Percentiles rank a stretch among this genome's conserved stretches.
Evolutionary conservation across 2,329 filamentous ascomycete species (phyloP).

Genomic region (Alternaria triticimaculans): DNA sequence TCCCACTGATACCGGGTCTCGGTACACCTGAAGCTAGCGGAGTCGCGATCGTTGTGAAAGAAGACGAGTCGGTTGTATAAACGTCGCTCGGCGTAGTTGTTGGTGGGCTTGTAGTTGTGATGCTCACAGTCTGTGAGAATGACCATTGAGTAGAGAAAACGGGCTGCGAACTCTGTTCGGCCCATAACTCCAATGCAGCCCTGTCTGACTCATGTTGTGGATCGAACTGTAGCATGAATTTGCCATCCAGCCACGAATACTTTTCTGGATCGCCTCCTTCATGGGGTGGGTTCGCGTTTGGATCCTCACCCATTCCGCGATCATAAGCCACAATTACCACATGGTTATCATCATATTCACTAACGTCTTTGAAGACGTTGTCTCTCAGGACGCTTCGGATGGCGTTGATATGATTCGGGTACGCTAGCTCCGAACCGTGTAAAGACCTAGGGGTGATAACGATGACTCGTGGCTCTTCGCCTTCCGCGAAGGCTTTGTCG

Average conservation of each 20-base stretch:
- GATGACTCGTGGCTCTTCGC: neutral
- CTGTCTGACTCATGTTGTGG: neutral
- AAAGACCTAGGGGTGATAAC: neutral
- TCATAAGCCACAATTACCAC: neutral
- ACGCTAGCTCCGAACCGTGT: neutral
- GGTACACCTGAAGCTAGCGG: neutral
- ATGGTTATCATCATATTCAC: neutral
- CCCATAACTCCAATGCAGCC: neutral
- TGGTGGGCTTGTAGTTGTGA: neutral
- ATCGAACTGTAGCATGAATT: neutral
- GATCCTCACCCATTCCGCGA: neutral
- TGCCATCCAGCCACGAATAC: neutral
- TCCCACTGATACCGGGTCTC: neutral
- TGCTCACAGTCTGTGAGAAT: neutral
- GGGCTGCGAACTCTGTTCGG: neutral
- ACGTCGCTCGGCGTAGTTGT: neutral
- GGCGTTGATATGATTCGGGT: neutral
- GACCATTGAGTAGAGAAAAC: neutral
- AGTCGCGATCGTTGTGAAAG: neutral
- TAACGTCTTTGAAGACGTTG: neutral
- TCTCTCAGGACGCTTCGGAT: neutral
- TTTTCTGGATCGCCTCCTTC: neutral
- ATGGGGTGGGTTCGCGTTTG: neutral
- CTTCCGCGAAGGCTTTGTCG: neutral
- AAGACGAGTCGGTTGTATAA: neutral